Evolutionary conservation across 768 basidiomycete species (phyloP).

Genomic region (Nidularia pulvinata): DNA sequence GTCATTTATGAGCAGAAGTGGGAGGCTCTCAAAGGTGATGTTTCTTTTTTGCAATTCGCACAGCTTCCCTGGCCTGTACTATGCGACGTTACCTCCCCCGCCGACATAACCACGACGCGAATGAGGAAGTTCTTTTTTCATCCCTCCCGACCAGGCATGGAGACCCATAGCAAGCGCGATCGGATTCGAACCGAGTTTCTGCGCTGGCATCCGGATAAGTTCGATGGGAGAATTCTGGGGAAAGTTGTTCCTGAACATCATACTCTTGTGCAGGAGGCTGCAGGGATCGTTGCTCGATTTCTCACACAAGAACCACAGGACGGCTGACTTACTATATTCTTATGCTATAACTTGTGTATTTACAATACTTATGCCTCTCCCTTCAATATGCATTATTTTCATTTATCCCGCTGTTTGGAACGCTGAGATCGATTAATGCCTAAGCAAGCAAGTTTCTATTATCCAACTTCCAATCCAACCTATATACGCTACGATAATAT

Average conservation of each 20-base stretch:
- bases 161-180: constrained; percentile 29
- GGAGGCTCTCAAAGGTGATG: constrained; percentile 23
- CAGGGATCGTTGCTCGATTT: constrained; percentile 36
- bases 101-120: constrained; percentile 29
- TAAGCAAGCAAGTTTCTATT: no score
- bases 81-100: constrained; percentile 8
- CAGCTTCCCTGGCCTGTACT: constrained; percentile 48
- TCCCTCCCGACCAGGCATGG: constrained; percentile 19
- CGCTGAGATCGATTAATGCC: no score
- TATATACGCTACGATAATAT: no score
- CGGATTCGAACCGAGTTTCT: constrained; percentile 42
- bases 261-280: constrained; percentile 27
- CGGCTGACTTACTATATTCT: no score
- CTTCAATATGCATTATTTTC: no score
- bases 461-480: no score
- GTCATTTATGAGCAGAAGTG: constrained; percentile 31
- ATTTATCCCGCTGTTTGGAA: no score
- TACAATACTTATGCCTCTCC: no score
- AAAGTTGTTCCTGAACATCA: constrained; percentile 30
- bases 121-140: constrained; percentile 39
- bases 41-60: constrained; percentile 15
- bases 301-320: constrained; percentile 38
- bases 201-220: constrained; percentile 59
- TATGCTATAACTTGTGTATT: no score
- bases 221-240: constrained; percentile 29